Evolutionary conservation across 345 rosid species (phyloP).

Genomic region (Sonneratia alba): DNA sequence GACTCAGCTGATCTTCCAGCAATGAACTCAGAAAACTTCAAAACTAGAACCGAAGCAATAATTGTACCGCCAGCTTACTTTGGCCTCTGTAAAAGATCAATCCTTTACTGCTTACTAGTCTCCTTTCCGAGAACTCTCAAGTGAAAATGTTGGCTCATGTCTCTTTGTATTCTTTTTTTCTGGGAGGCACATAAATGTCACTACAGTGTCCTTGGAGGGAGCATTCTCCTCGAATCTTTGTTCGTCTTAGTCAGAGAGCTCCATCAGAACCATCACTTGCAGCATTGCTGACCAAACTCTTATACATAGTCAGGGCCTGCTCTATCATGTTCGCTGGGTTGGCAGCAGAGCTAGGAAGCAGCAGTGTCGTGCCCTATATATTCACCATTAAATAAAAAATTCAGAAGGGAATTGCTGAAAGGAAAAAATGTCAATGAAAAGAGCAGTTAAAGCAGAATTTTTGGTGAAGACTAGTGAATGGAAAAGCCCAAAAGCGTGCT

Average conservation of each 20-base stretch:
- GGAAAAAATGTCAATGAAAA: not conserved
- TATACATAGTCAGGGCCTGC: slow-evolving; percentile 74
- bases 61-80: not conserved
- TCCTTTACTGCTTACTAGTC: slow-evolving; percentile 8
- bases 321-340: slow-evolving; percentile 69
- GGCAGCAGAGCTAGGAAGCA: slow-evolving; percentile 64
- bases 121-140: slow-evolving; percentile 38
- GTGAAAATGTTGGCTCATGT: slow-evolving; percentile 40
- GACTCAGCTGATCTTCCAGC: not conserved
- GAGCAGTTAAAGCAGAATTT: not conserved
- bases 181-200: slow-evolving; percentile 13
- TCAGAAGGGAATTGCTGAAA: not conserved
- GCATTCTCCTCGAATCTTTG: slow-evolving; percentile 16
- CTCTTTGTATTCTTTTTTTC: slow-evolving; percentile 10
- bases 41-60: not conserved
- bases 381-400: not conserved
- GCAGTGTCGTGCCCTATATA: slow-evolving; percentile 71
- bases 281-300: slow-evolving; percentile 38
- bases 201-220: slow-evolving; percentile 17
- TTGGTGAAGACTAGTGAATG: not conserved
- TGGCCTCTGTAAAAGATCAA: not conserved
- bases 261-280: slow-evolving; percentile 20
- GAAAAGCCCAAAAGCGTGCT: not conserved
- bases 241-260: slow-evolving; percentile 14
- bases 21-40: not conserved